These are phyloP conservation scores for Pseudonectria foliicola DNA, from an alignment of 2,329 filamentous ascomycete species.

Conservation along the genomic window DNA sequence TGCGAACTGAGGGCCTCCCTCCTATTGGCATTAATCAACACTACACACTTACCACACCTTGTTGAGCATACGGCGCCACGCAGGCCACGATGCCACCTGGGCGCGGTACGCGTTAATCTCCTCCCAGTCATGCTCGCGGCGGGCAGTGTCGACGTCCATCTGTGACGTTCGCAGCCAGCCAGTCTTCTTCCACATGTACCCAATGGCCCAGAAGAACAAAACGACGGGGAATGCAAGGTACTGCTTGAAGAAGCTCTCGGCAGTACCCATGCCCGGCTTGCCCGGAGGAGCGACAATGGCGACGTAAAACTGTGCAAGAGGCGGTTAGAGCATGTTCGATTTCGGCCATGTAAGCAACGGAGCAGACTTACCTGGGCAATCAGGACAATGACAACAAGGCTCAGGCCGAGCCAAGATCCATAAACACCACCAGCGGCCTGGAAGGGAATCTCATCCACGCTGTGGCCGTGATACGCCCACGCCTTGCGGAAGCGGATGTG, in stretches of 20 bases:
- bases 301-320: too few relatives aligned
- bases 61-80: constrained; percentile 35
- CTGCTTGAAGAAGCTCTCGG: constrained; percentile 44
- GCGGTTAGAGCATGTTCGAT: too few relatives aligned
- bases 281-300: too few relatives aligned
- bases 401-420: constrained; percentile 58
- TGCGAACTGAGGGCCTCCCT: too few relatives aligned
- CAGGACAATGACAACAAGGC: constrained; percentile 49
- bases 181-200: constrained; percentile 57
- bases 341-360: constrained; percentile 31
- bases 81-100: constrained; percentile 40
- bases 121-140: constrained; percentile 57
- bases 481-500: constrained; percentile 64
- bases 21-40: background rate
- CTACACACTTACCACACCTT: constrained; percentile 22
- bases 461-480: constrained; percentile 56
- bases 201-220: constrained; percentile 44
- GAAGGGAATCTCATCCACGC: constrained; percentile 61
- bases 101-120: constrained; percentile 46
- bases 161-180: constrained; percentile 49
- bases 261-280: constrained; percentile 7
- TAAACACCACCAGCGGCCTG: constrained; percentile 51
- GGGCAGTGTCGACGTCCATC: constrained; percentile 60
- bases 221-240: constrained; percentile 50
- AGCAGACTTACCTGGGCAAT: constrained; percentile 47